Conservation (phyloP, 306 rosid genomes). For the Mimosa pudica region DNA sequence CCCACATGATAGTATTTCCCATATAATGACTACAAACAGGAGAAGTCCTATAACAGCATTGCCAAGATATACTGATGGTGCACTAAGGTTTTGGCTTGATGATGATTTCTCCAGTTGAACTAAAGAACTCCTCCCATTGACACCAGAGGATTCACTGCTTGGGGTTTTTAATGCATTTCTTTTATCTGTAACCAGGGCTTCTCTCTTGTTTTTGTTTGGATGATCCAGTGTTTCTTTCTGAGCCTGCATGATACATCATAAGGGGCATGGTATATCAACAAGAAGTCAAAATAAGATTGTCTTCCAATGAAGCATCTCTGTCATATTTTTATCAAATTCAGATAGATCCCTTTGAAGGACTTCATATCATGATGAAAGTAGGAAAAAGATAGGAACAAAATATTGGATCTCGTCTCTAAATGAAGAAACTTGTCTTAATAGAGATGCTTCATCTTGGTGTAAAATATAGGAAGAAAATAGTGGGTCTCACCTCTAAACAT, state of each 20-base stretch:
- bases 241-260: slow-evolving; percentile 45
- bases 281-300: neutral
- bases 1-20: slow-evolving; percentile 41
- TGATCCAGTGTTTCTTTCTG: slow-evolving; percentile 8
- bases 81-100: slow-evolving; percentile 32
- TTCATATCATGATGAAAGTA: neutral
- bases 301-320: slow-evolving; percentile 24
- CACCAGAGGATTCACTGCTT: slow-evolving; percentile 23
- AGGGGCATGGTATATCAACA: slow-evolving; percentile 17
- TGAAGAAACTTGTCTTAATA: no score
- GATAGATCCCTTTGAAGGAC: neutral
- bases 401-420: no score
- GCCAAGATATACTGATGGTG: slow-evolving; percentile 40
- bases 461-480: neutral
- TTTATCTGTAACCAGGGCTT: slow-evolving; percentile 27
- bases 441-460: no score
- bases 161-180: slow-evolving; percentile 17
- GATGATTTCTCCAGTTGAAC: slow-evolving; percentile 34
- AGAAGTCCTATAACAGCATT: slow-evolving; percentile 1
- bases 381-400: neutral
- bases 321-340: neutral
- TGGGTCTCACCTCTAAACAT: neutral
- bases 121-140: slow-evolving; percentile 35
- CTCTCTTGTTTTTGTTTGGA: slow-evolving; percentile 15
- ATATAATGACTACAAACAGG: slow-evolving; percentile 1